Evolutionary conservation across 1,284 basidiomycete genomes (phyloP).

Genomic region (Tilletia setariae): DNA sequence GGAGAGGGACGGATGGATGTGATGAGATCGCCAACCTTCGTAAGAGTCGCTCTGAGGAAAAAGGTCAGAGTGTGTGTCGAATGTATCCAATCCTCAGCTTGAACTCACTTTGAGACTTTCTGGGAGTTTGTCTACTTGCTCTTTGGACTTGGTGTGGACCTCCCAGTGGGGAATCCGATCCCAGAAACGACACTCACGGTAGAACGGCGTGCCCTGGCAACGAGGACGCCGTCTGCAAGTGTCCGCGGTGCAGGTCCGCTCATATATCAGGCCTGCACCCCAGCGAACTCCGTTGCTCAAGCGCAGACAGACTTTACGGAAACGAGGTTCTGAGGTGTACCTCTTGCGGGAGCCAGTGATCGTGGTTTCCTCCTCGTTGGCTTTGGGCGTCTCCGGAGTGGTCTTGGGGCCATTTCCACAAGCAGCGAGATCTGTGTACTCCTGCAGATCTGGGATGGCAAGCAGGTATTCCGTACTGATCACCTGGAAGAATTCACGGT

Average conservation of each 20-base stretch:
- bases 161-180: conserved; percentile 78
- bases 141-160: conserved; percentile 65
- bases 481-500: conserved; percentile 79
- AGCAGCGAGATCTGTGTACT: conserved; percentile 58
- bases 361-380: conserved; percentile 5
- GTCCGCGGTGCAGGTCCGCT: conserved; percentile 74
- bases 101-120: conserved; percentile 59
- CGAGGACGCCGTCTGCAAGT: conserved; percentile 60
- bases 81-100: conserved; percentile 28
- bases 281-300: conserved; percentile 85
- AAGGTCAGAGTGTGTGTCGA: not conserved
- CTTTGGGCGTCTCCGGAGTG: not conserved
- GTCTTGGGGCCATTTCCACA: conserved; percentile 53
- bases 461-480: conserved; percentile 64
- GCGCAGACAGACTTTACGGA: conserved; percentile 57
- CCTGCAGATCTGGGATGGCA: conserved; percentile 56
- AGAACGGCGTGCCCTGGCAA: conserved; percentile 67
- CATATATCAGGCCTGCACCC: conserved; percentile 79
- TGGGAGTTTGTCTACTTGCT: conserved; percentile 55
- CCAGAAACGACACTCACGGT: conserved; percentile 77
- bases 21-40: conserved; percentile 85
- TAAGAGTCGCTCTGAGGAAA: conserved; percentile 67
- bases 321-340: conserved; percentile 42
- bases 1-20: conserved; percentile 87
- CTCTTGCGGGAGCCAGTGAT: conserved; percentile 19